These are phyloP conservation scores for Bipolaris victoriae DNA, from an alignment of 2,329 filamentous ascomycete species.

Conservation along the genomic window DNA sequence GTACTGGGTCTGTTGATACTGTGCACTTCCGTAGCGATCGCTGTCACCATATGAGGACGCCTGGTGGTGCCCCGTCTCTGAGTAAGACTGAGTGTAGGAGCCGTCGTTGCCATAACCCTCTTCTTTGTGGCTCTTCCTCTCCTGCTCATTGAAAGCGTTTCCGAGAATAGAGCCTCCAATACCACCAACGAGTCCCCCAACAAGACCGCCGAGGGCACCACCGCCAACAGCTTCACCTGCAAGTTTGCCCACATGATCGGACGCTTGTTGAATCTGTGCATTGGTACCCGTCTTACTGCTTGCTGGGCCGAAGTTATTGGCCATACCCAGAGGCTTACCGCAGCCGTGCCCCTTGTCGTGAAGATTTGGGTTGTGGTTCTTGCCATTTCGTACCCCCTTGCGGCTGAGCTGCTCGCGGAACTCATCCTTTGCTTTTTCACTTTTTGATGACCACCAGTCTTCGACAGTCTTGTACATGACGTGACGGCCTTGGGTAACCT, in stretches of 20 bases:
- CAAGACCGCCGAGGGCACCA: conserved; percentile 70
- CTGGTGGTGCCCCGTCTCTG: conserved; percentile 64
- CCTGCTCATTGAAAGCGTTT: conserved; percentile 60
- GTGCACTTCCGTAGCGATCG: conserved; percentile 65
- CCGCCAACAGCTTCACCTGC: conserved; percentile 67
- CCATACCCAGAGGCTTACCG: conserved; percentile 78
- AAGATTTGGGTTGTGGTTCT: conserved; percentile 87
- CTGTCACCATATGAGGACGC: conserved; percentile 43
- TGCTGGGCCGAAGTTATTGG: conserved; percentile 59
- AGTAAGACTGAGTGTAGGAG: conserved; percentile 65
- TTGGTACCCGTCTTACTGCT: conserved; percentile 54
- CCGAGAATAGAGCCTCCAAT: conserved; percentile 68
- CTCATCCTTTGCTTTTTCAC: conserved; percentile 65
- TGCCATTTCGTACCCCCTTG: conserved; percentile 74
- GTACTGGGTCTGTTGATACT: conserved; percentile 65
- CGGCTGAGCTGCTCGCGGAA: conserved; percentile 78
- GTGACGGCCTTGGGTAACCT: no score
- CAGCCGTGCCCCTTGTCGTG: conserved; percentile 86
- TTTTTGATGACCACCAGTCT: no score
- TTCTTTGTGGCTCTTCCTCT: conserved; percentile 61
- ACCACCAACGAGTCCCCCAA: conserved; percentile 69
- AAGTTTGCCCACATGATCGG: conserved; percentile 55
- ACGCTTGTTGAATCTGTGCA: conserved; percentile 38
- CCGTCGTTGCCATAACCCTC: conserved; percentile 64
- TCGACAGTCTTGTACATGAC: conserved; percentile 80